Conservation (phyloP, 108 stramenopile genomes). For the Parietichytrium sp. region DNA sequence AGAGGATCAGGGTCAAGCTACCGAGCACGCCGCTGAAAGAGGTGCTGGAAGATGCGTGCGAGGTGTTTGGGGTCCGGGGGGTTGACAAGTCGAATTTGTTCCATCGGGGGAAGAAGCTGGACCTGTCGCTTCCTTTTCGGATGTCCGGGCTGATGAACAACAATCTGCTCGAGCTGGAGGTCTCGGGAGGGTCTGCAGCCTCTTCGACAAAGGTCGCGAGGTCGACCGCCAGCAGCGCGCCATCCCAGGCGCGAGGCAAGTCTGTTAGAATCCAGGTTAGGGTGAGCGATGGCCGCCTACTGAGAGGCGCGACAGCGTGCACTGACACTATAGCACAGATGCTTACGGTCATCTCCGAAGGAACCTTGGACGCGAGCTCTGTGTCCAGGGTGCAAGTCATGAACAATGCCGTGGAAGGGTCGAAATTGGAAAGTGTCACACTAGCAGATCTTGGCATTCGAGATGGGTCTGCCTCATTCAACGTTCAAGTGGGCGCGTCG, state of each 20-base stretch:
- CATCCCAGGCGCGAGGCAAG: background rate
- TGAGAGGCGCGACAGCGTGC: no score
- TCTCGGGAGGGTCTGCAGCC: background rate
- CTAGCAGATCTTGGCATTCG: no score
- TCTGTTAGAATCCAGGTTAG: no score
- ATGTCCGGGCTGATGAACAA: constrained; percentile 19
- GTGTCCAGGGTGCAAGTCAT: no score
- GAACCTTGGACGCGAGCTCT: no score
- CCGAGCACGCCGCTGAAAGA: background rate
- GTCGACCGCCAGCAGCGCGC: background rate
- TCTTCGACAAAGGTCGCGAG: background rate
- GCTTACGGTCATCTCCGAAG: no score
- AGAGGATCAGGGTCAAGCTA: background rate
- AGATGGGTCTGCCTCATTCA: no score
- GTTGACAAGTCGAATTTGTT: background rate
- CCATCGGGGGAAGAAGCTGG: constrained; percentile 27
- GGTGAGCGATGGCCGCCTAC: no score
- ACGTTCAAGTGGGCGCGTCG: no score
- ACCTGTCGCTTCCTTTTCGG: constrained; percentile 5
- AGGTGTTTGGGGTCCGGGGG: background rate
- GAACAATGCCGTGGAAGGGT: no score
- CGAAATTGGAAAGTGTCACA: no score
- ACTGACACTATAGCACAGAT: no score
- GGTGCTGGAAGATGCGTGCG: constrained; percentile 14
- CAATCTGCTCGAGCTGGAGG: background rate